Percentiles rank a stretch among this genome's conserved stretches.
These are phyloP conservation scores for Extremus antarcticus DNA, from an alignment of 495 filamentous ascomycete species.

Conservation along the genomic window DNA sequence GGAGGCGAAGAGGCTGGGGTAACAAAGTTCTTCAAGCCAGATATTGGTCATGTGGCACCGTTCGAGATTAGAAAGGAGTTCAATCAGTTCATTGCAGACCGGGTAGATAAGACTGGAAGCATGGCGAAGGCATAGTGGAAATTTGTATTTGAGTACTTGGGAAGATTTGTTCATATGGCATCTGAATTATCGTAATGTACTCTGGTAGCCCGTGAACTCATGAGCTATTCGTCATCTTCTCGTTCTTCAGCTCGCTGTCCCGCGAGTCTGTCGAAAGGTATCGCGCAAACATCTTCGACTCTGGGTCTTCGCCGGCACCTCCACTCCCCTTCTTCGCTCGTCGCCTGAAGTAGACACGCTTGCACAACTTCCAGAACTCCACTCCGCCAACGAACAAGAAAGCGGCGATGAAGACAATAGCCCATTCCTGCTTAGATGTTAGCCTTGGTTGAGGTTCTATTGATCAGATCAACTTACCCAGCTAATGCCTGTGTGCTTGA, in stretches of 20 bases:
- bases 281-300: not conserved
- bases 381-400: conserved; percentile 48
- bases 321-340: not conserved
- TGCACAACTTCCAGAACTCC: conserved; percentile 57
- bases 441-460: not conserved
- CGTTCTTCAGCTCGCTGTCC: not conserved
- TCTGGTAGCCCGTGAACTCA: too few species aligned
- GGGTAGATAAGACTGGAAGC: conserved; percentile 32
- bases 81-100: conserved; percentile 44
- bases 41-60: conserved; percentile 56
- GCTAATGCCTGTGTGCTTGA: conserved; percentile 61
- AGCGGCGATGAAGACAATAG: conserved; percentile 45
- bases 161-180: too few species aligned
- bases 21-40: conserved; percentile 47
- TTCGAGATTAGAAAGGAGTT: conserved; percentile 54
- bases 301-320: not conserved
- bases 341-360: conserved; percentile 35
- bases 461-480: conserved; percentile 48
- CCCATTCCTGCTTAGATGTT: conserved; percentile 47
- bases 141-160: not conserved
- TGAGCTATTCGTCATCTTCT: not conserved
- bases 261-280: not conserved
- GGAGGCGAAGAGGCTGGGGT: conserved; percentile 37
- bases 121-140: conserved; percentile 1
- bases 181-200: too few species aligned